Evolutionary conservation across 257 asterid species (phyloP).

Genomic region (Buddleja alternifolia): DNA sequence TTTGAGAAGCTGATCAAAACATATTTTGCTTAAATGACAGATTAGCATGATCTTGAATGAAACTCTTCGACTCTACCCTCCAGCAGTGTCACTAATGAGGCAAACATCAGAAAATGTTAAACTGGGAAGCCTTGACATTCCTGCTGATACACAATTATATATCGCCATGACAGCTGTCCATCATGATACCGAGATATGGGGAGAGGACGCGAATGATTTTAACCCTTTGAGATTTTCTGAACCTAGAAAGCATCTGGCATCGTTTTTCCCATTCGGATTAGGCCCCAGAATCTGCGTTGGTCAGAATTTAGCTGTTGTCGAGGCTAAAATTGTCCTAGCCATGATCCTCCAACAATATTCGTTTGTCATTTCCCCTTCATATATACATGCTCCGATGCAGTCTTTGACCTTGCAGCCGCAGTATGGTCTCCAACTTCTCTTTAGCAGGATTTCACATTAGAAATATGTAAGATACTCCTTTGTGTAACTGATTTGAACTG

Average conservation of each 20-base stretch:
- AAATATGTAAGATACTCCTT: background rate
- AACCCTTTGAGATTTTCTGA: conserved; percentile 58
- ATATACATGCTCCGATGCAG: conserved; percentile 70
- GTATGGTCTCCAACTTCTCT: conserved; percentile 58
- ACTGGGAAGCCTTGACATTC: conserved; percentile 56
- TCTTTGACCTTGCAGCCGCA: conserved; percentile 65
- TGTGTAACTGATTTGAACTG: background rate
- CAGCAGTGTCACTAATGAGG: conserved; percentile 50
- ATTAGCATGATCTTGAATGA: conserved; percentile 66
- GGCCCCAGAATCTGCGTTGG: conserved; percentile 77
- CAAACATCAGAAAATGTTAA: conserved; percentile 44
- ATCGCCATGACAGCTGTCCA: conserved; percentile 61
- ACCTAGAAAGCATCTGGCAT: conserved; percentile 54
- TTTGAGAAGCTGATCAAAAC: background rate
- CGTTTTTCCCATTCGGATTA: conserved; percentile 68
- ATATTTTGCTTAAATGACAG: conserved; percentile 35
- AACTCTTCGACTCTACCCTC: conserved; percentile 68
- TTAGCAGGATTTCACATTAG: conserved; percentile 36
- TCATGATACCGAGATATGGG: conserved; percentile 67
- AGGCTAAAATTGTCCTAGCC: conserved; percentile 59
- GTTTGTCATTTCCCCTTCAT: conserved; percentile 59
- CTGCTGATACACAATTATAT: conserved; percentile 57
- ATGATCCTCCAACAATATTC: conserved; percentile 51
- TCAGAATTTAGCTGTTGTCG: conserved; percentile 68
- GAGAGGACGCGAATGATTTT: conserved; percentile 62